Evolutionary conservation across 2,329 filamentous ascomycete species (phyloP).

Genomic region (Biscogniauxia sp.): DNA sequence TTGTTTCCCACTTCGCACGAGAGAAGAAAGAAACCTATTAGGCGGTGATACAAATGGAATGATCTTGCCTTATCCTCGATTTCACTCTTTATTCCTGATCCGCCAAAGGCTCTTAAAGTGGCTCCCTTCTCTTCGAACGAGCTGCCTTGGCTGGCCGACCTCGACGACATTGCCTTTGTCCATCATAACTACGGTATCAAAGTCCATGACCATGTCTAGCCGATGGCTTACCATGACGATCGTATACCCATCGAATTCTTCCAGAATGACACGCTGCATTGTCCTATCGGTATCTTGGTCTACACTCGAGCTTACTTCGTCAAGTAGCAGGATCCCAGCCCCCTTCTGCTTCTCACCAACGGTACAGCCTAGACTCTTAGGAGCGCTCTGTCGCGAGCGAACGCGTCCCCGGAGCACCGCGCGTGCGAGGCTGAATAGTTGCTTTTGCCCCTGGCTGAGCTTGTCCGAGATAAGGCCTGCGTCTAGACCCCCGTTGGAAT

Average conservation of each 20-base stretch:
- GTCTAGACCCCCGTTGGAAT: conserved; percentile 34
- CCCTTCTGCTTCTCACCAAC: background rate
- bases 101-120: conserved; percentile 34
- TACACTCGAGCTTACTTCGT: conserved; percentile 9
- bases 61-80: background rate
- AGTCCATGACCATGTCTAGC: conserved; percentile 39
- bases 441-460: conserved; percentile 58
- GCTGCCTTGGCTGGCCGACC: conserved; percentile 24
- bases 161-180: conserved; percentile 43
- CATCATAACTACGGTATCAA: conserved; percentile 44
- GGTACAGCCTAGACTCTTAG: background rate
- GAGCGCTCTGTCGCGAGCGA: background rate
- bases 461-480: conserved; percentile 44
- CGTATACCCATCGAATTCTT: conserved; percentile 33
- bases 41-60: too few relatives aligned
- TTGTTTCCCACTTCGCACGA: too few relatives aligned
- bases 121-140: conserved; percentile 26
- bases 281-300: conserved; percentile 5
- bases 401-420: conserved; percentile 47
- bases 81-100: conserved; percentile 16
- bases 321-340: conserved; percentile 6
- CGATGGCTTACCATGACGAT: conserved; percentile 33
- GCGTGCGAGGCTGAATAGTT: conserved; percentile 62
- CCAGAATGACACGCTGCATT: conserved; percentile 4
- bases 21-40: too few relatives aligned